phyloP scores from a whole-genome alignment of 208 protist genomes.

The Leishmania aethiopica region DNA sequence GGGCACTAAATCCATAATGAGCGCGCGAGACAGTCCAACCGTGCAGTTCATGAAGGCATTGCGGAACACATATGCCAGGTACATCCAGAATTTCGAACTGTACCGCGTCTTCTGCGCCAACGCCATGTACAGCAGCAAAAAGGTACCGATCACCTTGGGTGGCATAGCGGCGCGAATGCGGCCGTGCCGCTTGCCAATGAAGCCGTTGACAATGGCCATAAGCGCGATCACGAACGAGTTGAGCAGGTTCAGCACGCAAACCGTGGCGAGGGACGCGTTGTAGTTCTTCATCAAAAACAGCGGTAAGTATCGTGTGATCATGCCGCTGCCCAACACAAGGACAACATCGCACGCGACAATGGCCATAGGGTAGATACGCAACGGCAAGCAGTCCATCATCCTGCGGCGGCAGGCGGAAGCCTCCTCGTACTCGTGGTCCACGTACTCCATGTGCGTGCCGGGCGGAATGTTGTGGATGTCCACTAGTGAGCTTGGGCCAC shows the following conservation, averaged over 20 bases:
- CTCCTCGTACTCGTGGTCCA: slow-evolving; percentile 49
- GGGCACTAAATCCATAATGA: slow-evolving; percentile 75
- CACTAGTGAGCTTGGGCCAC: not conserved
- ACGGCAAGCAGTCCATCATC: slow-evolving; percentile 48
- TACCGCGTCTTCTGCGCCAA: slow-evolving; percentile 35
- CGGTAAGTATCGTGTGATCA: slow-evolving; percentile 78
- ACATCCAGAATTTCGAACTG: slow-evolving; percentile 51
- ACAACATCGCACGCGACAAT: slow-evolving; percentile 53
- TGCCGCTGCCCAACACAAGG: slow-evolving; percentile 59
- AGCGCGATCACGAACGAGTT: slow-evolving; percentile 50
- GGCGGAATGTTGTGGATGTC: slow-evolving; percentile 28
- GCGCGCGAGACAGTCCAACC: slow-evolving; percentile 49
- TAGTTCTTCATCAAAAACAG: slow-evolving; percentile 81
- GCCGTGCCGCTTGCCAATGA: slow-evolving; percentile 48
- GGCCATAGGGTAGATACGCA: slow-evolving; percentile 51
- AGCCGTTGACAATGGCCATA: slow-evolving; percentile 50
- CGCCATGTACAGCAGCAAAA: slow-evolving; percentile 72
- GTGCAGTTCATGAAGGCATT: slow-evolving; percentile 73
- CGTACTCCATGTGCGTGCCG: slow-evolving; percentile 29
- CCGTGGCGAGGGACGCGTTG: slow-evolving; percentile 37
- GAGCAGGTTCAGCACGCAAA: slow-evolving; percentile 47
- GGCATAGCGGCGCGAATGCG: slow-evolving; percentile 51
- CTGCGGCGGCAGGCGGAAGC: slow-evolving; percentile 32
- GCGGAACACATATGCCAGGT: slow-evolving; percentile 53
- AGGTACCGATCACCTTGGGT: slow-evolving; percentile 44